Evolutionary conservation across 192 early-diverging fungal species (phyloP).

Genomic region (Backusella luteola): DNA sequence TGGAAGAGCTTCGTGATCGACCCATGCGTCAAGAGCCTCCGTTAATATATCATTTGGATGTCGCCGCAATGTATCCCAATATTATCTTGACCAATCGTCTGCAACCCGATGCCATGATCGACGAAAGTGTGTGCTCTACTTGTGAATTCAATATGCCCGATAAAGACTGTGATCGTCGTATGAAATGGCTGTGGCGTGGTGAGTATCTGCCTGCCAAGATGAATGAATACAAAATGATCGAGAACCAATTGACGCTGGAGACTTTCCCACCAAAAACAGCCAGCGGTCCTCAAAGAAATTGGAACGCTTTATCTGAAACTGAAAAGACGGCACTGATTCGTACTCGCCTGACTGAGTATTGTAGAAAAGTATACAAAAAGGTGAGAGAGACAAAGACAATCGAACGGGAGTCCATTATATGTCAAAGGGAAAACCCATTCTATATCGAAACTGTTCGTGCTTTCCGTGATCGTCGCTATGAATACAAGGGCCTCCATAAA

Average conservation of each 20-base stretch:
- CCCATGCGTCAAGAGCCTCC: slow-evolving; percentile 81
- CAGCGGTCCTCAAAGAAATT: slow-evolving; percentile 53
- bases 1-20: slow-evolving; percentile 75
- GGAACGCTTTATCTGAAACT: slow-evolving; percentile 58
- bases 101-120: slow-evolving; percentile 95
- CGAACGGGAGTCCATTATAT: slow-evolving; percentile 86
- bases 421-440: slow-evolving; percentile 97
- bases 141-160: slow-evolving; percentile 93
- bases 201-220: slow-evolving; percentile 91
- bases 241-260: slow-evolving; percentile 80
- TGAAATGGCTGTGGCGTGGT: slow-evolving; percentile 98
- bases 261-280: slow-evolving; percentile 67
- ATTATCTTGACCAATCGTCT: slow-evolving; percentile 98
- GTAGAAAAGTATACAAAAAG: slow-evolving; percentile 83
- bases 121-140: slow-evolving; percentile 81
- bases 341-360: slow-evolving; percentile 85
- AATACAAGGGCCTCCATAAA: slow-evolving; percentile 95
- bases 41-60: slow-evolving; percentile 96
- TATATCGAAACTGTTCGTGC: slow-evolving; percentile 95
- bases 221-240: slow-evolving; percentile 91
- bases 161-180: slow-evolving; percentile 86
- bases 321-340: slow-evolving; percentile 76
- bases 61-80: slow-evolving; percentile 99
- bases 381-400: slow-evolving; percentile 79
- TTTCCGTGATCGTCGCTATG: slow-evolving; percentile 97